Evolutionary conservation across 441 rosid species (phyloP), one percentile per base, ranked within the genome.

Genomic region (Raphanus hybrid): DNA sequence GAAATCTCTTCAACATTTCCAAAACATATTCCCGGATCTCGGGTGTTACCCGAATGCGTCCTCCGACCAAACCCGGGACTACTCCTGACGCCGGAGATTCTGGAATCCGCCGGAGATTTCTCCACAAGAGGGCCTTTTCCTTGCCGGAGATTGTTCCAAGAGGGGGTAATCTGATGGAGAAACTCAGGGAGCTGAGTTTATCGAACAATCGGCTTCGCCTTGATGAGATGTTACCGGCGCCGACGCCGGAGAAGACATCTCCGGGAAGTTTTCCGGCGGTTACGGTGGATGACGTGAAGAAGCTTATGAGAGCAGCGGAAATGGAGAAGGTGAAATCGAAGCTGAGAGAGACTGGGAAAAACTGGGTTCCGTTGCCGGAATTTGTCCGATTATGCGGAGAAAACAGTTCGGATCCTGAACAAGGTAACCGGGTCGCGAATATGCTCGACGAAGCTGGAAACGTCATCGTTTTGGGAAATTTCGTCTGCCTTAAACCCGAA

Each of bases 361-460:
- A 8, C 12, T 90, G 91, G 92, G 82, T 93, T 60, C 23, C 87
- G 18, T 86, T 84, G 67, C 55, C 88, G 55, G 99, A 93, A 27
- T 87, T 87, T 62, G 84, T 93, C 70, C 80, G 87, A 82, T 73
- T 89, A 5, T 91, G 96, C 69, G 83, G 84, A 4, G 94, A 90
- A 66, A 82, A 76, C 8, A 86, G 76, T 69, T 81, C 89, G 78
- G 93, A 90, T 86, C 87, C 84, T 45, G 93, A 87, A 63, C 82
- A 86, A 67, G 98, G 86, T 4, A 57, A 48, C 55, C 84, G 74
- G 77, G 71, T 88, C 11, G 97, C 96, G 20, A 86, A 84, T 76
- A 69, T 73, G 85, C 89, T 95, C 0, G 96, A 91, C 59, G 87
- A 93, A 55, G 87, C 92, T 0, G 98, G 99, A 54, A 83, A 77